Evolutionary conservation across 2,329 filamentous ascomycete genomes (phyloP).

Genomic region (Lanzia echinophila): DNA sequence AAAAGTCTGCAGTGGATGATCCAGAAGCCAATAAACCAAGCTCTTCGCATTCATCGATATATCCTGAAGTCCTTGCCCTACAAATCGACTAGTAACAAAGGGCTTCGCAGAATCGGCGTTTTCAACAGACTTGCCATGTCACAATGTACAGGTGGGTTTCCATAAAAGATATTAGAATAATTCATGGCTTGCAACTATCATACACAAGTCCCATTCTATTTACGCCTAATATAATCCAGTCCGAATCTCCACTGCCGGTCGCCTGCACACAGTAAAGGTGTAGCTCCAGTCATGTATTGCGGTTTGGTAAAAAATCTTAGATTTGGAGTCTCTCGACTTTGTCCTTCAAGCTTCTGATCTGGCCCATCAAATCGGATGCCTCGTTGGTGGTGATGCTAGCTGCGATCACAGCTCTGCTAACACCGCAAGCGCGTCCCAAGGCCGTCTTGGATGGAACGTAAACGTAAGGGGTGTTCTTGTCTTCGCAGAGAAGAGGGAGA

Average conservation of each 20-base stretch:
- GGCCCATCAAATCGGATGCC: slow-evolving; percentile 75
- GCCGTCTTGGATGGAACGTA: slow-evolving; percentile 74
- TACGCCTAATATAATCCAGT: neutral
- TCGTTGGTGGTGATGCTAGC: slow-evolving; percentile 89
- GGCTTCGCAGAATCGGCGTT: no score
- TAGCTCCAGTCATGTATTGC: slow-evolving; percentile 3
- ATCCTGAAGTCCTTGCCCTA: no score
- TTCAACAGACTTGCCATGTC: no score
- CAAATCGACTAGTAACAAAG: no score
- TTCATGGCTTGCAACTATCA: neutral
- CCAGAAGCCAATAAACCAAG: no score
- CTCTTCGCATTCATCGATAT: no score
- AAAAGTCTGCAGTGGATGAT: no score
- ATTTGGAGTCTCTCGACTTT: slow-evolving; percentile 96
- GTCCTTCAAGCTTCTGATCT: slow-evolving; percentile 85
- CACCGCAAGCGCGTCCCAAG: slow-evolving; percentile 83
- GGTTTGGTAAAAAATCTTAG: slow-evolving; percentile 40
- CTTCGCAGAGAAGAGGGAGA: slow-evolving; percentile 81
- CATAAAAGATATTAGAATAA: no score
- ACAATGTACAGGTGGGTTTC: no score
- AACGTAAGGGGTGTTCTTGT: slow-evolving; percentile 69
- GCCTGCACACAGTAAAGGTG: slow-evolving; percentile 9
- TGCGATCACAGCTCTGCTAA: slow-evolving; percentile 80
- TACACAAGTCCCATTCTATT: neutral
- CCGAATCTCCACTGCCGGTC: neutral